A percentile compares a stretch with the other conserved stretches of the same genome.
Evolutionary conservation across 139 green algal species (phyloP).

Genomic region (Chlorella sp.): DNA sequence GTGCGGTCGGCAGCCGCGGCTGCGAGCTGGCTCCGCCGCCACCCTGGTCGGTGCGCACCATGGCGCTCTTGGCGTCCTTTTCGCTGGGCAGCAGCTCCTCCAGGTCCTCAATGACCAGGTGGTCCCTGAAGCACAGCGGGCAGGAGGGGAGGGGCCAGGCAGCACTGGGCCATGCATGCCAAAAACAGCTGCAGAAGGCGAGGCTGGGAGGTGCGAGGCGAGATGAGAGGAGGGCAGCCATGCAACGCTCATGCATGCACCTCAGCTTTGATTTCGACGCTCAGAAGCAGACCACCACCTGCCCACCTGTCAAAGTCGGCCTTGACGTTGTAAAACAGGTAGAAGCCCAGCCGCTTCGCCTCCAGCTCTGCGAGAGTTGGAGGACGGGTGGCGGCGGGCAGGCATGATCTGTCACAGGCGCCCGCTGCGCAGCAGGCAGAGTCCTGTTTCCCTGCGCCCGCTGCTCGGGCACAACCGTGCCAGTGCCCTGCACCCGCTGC

Average conservation of each 20-base stretch:
- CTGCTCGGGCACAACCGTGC: no score
- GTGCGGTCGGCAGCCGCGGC: no score
- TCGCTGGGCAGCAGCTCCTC: conserved; percentile 53
- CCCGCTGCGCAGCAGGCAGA: no score
- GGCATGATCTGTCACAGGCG: no score
- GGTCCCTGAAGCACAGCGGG: conserved; percentile 27
- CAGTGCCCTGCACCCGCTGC: no score
- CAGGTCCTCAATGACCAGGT: conserved; percentile 62
- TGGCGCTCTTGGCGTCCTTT: conserved; percentile 55
- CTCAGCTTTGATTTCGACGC: neutral
- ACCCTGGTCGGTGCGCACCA: neutral
- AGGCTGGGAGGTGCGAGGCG: neutral
- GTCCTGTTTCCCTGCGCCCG: no score
- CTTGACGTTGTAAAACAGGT: conserved; percentile 73
- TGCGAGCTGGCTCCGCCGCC: no score
- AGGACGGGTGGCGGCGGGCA: no score
- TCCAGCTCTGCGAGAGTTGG: conserved; percentile 47
- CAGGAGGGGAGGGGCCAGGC: neutral
- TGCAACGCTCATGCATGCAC: neutral
- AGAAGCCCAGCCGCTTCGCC: conserved; percentile 67
- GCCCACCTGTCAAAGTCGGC: conserved; percentile 30
- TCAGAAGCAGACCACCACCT: neutral
- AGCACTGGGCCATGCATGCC: neutral
- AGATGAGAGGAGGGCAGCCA: neutral
- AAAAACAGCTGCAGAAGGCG: neutral